Evolutionary conservation across 2,329 filamentous ascomycete genomes (phyloP).

Genomic region (Periglandula ipomoeae): DNA sequence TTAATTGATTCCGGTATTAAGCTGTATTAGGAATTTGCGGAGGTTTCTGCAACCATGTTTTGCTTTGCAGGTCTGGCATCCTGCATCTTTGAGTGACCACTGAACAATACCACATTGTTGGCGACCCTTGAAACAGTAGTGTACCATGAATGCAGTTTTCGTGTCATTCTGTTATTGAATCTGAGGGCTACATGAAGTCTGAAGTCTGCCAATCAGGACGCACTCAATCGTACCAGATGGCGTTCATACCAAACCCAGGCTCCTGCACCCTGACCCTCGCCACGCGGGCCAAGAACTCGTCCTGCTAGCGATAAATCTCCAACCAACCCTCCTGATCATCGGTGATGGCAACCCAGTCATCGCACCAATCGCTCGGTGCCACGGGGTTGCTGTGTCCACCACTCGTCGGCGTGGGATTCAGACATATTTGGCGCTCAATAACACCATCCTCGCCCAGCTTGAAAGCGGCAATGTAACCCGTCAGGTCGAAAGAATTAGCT

Average conservation of each 20-base stretch:
- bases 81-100: no score
- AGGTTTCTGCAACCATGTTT: not conserved
- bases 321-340: conserved; percentile 83
- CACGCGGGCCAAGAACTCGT: conserved; percentile 70
- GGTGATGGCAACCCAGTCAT: conserved; percentile 84
- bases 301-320: conserved; percentile 80
- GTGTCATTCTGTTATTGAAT: no score
- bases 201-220: not conserved
- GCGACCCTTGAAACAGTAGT: no score
- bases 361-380: conserved; percentile 72
- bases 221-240: conserved; percentile 54
- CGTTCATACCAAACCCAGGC: conserved; percentile 92
- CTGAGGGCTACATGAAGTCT: not conserved
- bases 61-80: not conserved
- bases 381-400: conserved; percentile 85
- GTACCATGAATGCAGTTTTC: no score
- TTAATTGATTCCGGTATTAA: not conserved
- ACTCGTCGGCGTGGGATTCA: conserved; percentile 78
- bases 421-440: conserved; percentile 68
- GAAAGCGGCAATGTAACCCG: conserved; percentile 78
- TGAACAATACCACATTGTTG: no score
- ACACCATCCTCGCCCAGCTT: conserved; percentile 57
- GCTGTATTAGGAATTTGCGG: not conserved
- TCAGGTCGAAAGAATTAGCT: conserved; percentile 64
- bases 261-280: conserved; percentile 70